Base-by-base conservation (phyloP, 176 grass and related monocot species). In the Phoenix roebelenii region DNA sequence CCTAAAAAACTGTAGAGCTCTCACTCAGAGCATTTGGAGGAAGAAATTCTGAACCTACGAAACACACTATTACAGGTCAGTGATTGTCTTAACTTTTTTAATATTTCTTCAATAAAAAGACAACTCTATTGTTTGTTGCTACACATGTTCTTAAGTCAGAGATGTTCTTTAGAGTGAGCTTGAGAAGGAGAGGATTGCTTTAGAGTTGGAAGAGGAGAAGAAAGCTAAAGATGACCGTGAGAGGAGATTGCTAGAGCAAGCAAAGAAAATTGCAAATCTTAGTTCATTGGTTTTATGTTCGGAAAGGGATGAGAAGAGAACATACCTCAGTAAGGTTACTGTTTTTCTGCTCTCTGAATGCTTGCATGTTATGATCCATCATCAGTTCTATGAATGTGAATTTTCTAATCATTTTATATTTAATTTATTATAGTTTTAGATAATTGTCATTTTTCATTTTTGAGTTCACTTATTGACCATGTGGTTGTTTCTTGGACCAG, bases 161-260 rank as follows among this genome's bases (percentile, higher is more conserved):
- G 64, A 58, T 68, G 24, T 66, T 71, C 72, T 65, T 26, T 73
- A 96, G 91, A 96, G 86, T 74, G 91, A 96, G 82, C 60, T 90
- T 18, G 91, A 96, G 72, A 96, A 96, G 57, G 91, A 96, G 70
- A 90, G 86, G 71, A 96, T 96, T 60, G 60, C 77, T 52, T 81
- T 96, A 63, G 91, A 90, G 72, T 65, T 96, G 80, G 86, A 96
- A 60, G 91, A 90, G 73, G 91, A 90, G 76, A 96, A 86, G 69
- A 90, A 81, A 82, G 83, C 83, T 55, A 96, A 90, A 80, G 91
- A 85, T 64, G 80, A 90, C 25, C 77, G 83, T n/a, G 90, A 95
- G 26, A 85, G 68, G 52, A 76, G 86, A 61, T 84, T 95, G 67
- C 58, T 82, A 67, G 83, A 86, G 59, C 91, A 95, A 79, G 90